Percentiles rank a stretch among this genome's conserved stretches.
phyloP scores from a whole-genome alignment of 331 rosid species.

The Pyracantha coccinea region DNA sequence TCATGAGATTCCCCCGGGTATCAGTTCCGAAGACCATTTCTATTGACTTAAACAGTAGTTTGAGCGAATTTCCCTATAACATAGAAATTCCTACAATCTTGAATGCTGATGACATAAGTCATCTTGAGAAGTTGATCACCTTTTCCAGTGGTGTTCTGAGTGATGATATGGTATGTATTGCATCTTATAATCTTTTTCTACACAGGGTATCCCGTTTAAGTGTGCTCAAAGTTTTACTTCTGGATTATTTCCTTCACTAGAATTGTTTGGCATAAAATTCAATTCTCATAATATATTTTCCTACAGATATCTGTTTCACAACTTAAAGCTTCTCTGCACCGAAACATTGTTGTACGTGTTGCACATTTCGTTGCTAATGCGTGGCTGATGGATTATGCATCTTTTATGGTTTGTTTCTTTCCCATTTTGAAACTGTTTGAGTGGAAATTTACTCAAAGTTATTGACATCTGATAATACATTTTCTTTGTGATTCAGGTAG shows the following conservation, averaged over 20 bases:
- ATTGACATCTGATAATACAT: slow-evolving; percentile 11
- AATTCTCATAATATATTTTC: neutral
- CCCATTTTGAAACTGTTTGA: neutral
- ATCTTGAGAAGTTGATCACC: slow-evolving; percentile 39
- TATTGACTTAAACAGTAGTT: slow-evolving; percentile 19
- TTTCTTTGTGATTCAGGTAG: slow-evolving; percentile 38
- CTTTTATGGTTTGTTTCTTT: slow-evolving; percentile 45
- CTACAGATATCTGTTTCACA: slow-evolving; percentile 49
- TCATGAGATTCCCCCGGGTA: slow-evolving; percentile 72
- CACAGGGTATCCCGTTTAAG: neutral
- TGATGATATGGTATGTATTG: slow-evolving; percentile 29
- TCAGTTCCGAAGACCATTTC: slow-evolving; percentile 36
- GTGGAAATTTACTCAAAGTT: neutral
- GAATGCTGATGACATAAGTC: slow-evolving; percentile 33
- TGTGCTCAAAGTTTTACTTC: neutral
- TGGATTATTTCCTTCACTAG: neutral
- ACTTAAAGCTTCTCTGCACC: slow-evolving; percentile 40
- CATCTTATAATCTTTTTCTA: too few relatives aligned
- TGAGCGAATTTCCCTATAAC: slow-evolving; percentile 27
- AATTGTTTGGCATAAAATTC: neutral
- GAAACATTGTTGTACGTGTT: slow-evolving; percentile 57
- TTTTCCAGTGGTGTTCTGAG: slow-evolving; percentile 34
- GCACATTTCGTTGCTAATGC: slow-evolving; percentile 44
- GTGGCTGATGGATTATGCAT: slow-evolving; percentile 49
- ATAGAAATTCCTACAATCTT: slow-evolving; percentile 34